phyloP scores from a whole-genome alignment of 306 rosid genomes.

The Begonia peltatifolia region DNA sequence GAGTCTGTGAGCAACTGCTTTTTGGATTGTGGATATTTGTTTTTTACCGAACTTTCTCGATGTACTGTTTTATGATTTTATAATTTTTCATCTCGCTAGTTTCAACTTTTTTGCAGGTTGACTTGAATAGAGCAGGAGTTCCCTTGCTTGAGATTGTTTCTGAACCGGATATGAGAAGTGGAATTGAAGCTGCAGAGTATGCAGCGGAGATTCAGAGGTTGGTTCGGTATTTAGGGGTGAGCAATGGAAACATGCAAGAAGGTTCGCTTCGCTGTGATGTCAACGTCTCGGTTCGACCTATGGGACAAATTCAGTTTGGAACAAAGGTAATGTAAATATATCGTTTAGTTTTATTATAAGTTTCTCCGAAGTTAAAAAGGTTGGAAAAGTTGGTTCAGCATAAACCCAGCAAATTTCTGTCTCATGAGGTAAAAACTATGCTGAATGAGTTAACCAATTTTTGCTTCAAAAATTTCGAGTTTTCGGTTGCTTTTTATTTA shows the following conservation, averaged over 20 bases:
- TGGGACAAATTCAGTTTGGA: conserved; percentile 66
- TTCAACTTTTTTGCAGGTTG: conserved; percentile 43
- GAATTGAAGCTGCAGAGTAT: conserved; percentile 95
- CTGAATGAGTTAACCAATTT: too few species aligned
- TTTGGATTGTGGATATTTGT: too few species aligned
- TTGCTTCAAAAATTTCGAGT: too few species aligned
- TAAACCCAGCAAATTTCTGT: too few species aligned
- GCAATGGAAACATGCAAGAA: conserved; percentile 99
- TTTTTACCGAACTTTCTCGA: not conserved
- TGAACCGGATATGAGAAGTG: conserved; percentile 94
- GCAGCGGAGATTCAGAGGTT: conserved; percentile 88
- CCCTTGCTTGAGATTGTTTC: conserved; percentile 97
- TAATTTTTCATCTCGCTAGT: not conserved
- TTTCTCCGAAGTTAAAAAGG: too few species aligned
- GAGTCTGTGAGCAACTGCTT: too few species aligned
- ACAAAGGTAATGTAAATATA: conserved; percentile 39
- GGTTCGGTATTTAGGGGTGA: conserved; percentile 81
- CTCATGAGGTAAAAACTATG: too few species aligned
- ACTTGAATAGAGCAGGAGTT: conserved; percentile 92
- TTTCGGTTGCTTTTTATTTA: too few species aligned
- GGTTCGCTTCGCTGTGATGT: conserved; percentile 96
- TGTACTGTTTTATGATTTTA: not conserved
- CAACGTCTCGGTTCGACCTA: conserved; percentile 77
- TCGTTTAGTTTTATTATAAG: not conserved
- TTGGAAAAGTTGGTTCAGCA: too few species aligned